Percentiles rank a stretch among this genome's conserved stretches.
Conservation (phyloP, 164 flowering plant species). For the Taxillus chinensis region DNA sequence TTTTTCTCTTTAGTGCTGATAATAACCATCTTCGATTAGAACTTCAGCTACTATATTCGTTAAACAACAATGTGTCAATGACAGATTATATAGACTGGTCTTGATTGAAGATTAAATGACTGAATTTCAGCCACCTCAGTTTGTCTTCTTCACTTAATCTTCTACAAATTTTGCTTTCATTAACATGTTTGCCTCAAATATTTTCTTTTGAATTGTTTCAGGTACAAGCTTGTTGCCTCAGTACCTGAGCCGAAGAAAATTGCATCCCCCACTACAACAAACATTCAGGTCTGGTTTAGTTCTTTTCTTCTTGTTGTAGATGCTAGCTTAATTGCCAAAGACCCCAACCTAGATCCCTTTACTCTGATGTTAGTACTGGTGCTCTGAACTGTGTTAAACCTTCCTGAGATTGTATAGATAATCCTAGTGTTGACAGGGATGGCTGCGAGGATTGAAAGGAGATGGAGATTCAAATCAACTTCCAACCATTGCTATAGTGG, state of each 20-base stretch:
- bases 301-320: slow-evolving; percentile 1
- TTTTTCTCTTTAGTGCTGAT: too few relatives aligned
- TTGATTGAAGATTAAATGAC: too few relatives aligned
- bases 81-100: too few relatives aligned
- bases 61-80: too few relatives aligned
- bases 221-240: slow-evolving; percentile 83
- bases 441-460: slow-evolving; percentile 81
- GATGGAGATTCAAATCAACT: slow-evolving; percentile 89
- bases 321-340: not conserved
- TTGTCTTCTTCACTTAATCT: not conserved
- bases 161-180: not conserved
- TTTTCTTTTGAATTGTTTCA: slow-evolving; percentile 29
- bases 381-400: too few relatives aligned
- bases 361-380: too few relatives aligned
- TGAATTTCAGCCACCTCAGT: too few relatives aligned
- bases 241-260: slow-evolving; percentile 76
- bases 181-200: slow-evolving; percentile 4
- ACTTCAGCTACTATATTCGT: too few relatives aligned
- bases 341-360: too few relatives aligned
- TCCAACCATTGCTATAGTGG: slow-evolving; percentile 98
- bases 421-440: slow-evolving; percentile 49
- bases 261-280: slow-evolving; percentile 71
- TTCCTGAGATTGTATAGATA: too few relatives aligned
- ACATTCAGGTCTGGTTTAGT: slow-evolving; percentile 68
- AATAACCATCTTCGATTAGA: too few relatives aligned